phyloP scores from a whole-genome alignment of 2,329 filamentous ascomycete species.

The Arthroderma sp. region DNA sequence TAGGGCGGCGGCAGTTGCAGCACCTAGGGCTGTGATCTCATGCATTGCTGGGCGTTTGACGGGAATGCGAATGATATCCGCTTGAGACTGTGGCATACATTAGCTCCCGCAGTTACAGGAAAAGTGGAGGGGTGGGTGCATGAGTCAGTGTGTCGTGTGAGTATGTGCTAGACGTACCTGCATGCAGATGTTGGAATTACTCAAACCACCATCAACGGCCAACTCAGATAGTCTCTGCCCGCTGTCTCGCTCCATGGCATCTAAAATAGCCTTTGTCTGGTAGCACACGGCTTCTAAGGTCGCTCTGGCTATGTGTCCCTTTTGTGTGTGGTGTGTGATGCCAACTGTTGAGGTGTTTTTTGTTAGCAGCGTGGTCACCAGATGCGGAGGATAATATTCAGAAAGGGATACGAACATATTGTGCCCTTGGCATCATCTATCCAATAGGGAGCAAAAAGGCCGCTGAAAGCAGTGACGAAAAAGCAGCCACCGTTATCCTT shows the following conservation, averaged over 20 bases:
- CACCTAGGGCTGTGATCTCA: constrained; percentile 78
- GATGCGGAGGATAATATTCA: neutral
- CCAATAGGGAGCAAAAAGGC: constrained; percentile 87
- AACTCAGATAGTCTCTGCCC: constrained; percentile 60
- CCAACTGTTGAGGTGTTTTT: constrained; percentile 41
- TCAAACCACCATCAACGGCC: constrained; percentile 80
- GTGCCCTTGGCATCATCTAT: constrained; percentile 86
- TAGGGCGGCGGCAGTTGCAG: constrained; percentile 79
- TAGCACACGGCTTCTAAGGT: constrained; percentile 86
- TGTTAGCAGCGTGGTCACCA: neutral
- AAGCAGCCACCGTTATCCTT: constrained; percentile 70
- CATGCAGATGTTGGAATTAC: constrained; percentile 80
- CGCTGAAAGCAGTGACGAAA: constrained; percentile 82
- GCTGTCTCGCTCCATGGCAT: constrained; percentile 81
- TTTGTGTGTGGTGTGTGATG: constrained; percentile 72
- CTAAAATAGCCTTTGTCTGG: constrained; percentile 81
- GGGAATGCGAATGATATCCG: constrained; percentile 70
- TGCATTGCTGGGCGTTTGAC: constrained; percentile 78
- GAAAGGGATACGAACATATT: constrained; percentile 28
- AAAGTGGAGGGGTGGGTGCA: neutral
- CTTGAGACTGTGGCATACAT: constrained; percentile 49
- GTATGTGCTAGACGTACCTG: constrained; percentile 36
- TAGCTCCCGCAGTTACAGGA: constrained; percentile 7
- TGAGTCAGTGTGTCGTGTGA: too few species aligned
- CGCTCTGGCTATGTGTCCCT: constrained; percentile 75